Conservation (phyloP, 179 eudicot genomes). For the Gypsophila paniculata region DNA sequence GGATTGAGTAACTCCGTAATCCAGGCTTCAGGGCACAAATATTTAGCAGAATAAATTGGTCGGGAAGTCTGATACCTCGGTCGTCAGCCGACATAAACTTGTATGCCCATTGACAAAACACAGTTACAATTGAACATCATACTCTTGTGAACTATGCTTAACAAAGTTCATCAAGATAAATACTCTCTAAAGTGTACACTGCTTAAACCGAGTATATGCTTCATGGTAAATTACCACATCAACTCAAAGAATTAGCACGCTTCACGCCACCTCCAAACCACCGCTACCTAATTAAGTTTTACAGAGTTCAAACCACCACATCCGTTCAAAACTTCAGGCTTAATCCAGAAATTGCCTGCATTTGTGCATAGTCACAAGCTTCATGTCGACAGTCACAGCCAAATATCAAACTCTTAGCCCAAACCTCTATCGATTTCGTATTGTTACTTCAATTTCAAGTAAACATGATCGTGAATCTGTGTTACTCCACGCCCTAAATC, state of each 20-base stretch:
- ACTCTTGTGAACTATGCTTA: neutral
- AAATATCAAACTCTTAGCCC: neutral
- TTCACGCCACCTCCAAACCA: neutral
- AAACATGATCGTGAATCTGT: no score
- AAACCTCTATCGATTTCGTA: no score
- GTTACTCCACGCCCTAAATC: no score
- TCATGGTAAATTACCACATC: neutral
- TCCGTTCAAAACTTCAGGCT: neutral
- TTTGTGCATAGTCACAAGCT: neutral
- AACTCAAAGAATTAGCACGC: neutral
- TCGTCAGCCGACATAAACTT: neutral
- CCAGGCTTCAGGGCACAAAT: neutral
- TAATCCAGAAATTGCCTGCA: neutral
- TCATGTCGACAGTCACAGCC: neutral
- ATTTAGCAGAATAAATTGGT: neutral
- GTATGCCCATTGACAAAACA: neutral
- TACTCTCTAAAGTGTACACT: neutral
- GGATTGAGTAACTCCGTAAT: no score
- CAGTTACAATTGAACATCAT: neutral
- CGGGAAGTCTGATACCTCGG: neutral
- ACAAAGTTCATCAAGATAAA: neutral
- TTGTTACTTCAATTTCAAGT: no score
- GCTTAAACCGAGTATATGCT: neutral
- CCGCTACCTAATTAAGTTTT: neutral
- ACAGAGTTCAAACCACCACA: neutral